Percentiles rank a stretch among this genome's conserved stretches.
Conservation (phyloP, 768 basidiomycete species). For the Lepiota venenata region DNA sequence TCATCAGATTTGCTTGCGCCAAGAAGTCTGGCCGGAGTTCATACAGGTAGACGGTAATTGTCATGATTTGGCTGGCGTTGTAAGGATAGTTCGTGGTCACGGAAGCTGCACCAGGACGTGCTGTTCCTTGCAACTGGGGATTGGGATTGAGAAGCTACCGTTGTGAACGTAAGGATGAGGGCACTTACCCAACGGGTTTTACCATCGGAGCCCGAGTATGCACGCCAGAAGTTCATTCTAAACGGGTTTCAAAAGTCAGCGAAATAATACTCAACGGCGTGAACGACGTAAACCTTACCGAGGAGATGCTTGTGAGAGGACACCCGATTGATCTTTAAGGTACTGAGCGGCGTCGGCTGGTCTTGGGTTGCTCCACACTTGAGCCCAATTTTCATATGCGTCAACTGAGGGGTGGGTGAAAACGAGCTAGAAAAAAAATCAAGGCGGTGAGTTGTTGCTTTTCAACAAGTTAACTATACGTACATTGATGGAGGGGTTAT, state of each 20-base stretch:
- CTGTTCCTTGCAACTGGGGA: conserved; percentile 56
- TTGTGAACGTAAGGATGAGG: background rate
- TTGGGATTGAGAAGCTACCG: background rate
- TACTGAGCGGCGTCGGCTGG: conserved; percentile 57
- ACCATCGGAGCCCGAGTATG: conserved; percentile 41
- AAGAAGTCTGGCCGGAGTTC: conserved; percentile 10
- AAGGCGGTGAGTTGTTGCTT: background rate
- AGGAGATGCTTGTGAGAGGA: conserved; percentile 55
- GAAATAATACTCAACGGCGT: background rate
- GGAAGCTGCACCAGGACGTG: conserved; percentile 55
- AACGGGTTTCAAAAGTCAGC: background rate
- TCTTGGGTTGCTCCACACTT: conserved; percentile 51
- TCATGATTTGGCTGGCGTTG: conserved; percentile 54
- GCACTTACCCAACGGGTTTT: conserved; percentile 45
- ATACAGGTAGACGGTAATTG: conserved; percentile 59
- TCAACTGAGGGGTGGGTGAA: conserved; percentile 63
- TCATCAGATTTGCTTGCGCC: background rate
- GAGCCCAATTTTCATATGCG: conserved; percentile 64
- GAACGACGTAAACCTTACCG: conserved; percentile 27
- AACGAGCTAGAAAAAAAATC: conserved; percentile 36
- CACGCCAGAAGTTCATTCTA: conserved; percentile 63
- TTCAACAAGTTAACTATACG: conserved; percentile 15
- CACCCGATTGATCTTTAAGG: conserved; percentile 45
- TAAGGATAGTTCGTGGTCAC: conserved; percentile 47
- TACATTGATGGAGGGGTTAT: conserved; percentile 64